Percentiles rank a stretch among this genome's conserved stretches.
phyloP scores from a whole-genome alignment of 768 basidiomycete genomes.

The Gelatoporia subvermispora region DNA sequence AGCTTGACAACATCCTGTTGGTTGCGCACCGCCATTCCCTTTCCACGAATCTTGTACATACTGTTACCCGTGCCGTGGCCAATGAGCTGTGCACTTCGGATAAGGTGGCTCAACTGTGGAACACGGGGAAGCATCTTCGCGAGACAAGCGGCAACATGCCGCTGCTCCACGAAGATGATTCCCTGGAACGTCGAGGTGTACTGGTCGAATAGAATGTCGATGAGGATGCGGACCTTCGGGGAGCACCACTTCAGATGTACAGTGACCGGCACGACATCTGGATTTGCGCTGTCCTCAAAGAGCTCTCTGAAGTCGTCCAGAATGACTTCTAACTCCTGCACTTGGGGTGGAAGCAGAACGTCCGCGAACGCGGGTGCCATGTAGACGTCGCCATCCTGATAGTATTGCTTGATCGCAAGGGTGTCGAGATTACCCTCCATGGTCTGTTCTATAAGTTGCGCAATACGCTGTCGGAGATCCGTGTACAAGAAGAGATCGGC shows the following conservation, averaged over 20 bases:
- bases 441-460: slow-evolving; percentile 29
- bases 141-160: slow-evolving; percentile 71
- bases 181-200: slow-evolving; percentile 60
- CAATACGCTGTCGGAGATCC: slow-evolving; percentile 51
- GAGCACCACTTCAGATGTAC: slow-evolving; percentile 62
- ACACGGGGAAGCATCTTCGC: slow-evolving; percentile 59
- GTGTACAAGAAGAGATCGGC: slow-evolving; percentile 68
- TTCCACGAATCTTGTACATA: slow-evolving; percentile 31
- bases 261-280: slow-evolving; percentile 31
- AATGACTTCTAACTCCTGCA: slow-evolving; percentile 44
- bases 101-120: slow-evolving; percentile 48
- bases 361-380: not conserved
- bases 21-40: slow-evolving; percentile 46
- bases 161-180: slow-evolving; percentile 85
- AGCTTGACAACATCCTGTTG: slow-evolving; percentile 57
- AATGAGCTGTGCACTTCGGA: slow-evolving; percentile 62
- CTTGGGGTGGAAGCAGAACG: slow-evolving; percentile 30
- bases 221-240: slow-evolving; percentile 63
- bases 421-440: slow-evolving; percentile 13
- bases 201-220: slow-evolving; percentile 54
- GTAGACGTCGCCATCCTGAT: not conserved
- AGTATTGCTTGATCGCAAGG: not conserved
- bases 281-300: slow-evolving; percentile 29
- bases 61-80: slow-evolving; percentile 54
- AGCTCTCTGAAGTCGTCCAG: slow-evolving; percentile 40